phyloP scores from a whole-genome alignment of 257 asterid genomes.

The Lycium ferocissimum region DNA sequence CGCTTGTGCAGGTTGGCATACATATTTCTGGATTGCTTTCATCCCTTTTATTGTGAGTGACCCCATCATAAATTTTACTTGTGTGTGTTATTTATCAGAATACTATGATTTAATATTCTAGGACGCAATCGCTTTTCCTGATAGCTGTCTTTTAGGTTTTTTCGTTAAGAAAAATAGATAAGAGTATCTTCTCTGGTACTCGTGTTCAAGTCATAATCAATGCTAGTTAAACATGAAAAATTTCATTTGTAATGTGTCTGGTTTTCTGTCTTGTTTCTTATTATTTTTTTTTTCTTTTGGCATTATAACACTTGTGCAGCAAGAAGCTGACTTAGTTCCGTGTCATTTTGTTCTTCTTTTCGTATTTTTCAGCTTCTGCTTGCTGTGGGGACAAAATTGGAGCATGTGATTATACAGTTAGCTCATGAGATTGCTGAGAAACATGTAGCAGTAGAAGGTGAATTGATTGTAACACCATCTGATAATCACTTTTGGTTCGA shows the following conservation, averaged over 20 bases:
- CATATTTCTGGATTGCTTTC: constrained; percentile 45
- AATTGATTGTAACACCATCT: constrained; percentile 52
- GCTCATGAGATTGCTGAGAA: constrained; percentile 56
- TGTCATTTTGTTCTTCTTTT: background rate
- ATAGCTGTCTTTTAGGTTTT: background rate
- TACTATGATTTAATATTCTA: constrained; percentile 21
- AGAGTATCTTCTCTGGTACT: background rate
- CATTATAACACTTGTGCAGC: background rate
- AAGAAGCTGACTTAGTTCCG: background rate
- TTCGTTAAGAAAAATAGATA: background rate
- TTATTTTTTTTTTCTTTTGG: background rate
- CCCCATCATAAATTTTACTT: background rate
- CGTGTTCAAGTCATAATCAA: background rate
- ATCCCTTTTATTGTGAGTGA: constrained; percentile 50
- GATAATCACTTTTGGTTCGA: constrained; percentile 68
- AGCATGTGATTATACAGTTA: constrained; percentile 78
- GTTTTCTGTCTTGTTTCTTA: background rate
- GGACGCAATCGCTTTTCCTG: background rate
- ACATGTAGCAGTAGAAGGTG: constrained; percentile 58
- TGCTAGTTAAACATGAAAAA: background rate
- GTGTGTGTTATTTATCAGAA: background rate
- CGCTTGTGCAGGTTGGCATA: constrained; percentile 84
- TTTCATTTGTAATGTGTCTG: background rate
- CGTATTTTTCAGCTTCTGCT: constrained; percentile 68
- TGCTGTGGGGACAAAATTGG: constrained; percentile 95